These are phyloP conservation scores for Phlyctochytrium arcticum DNA, from an alignment of 192 early-diverging fungal genomes.

Conservation along the genomic window DNA sequence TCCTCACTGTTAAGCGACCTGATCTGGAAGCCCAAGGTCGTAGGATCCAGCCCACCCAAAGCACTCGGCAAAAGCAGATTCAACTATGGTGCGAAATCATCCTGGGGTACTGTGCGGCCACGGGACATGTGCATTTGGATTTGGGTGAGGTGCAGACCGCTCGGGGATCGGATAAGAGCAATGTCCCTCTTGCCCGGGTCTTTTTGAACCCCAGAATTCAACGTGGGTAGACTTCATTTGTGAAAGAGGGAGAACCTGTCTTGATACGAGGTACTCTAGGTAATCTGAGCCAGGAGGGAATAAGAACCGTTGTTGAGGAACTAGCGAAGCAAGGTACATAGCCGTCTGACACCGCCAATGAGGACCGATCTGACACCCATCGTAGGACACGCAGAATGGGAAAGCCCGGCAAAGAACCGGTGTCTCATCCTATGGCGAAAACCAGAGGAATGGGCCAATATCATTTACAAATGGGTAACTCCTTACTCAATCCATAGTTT, in stretches of 20 bases:
- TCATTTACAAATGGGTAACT: slow-evolving; percentile 79
- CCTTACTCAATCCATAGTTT: neutral
- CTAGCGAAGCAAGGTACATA: slow-evolving; percentile 25
- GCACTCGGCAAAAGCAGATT: slow-evolving; percentile 80
- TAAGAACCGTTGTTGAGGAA: slow-evolving; percentile 70
- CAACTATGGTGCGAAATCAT: slow-evolving; percentile 77
- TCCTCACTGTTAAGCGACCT: too few species aligned
- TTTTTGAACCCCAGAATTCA: slow-evolving; percentile 71
- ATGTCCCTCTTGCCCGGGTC: slow-evolving; percentile 22
- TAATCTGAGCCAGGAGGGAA: slow-evolving; percentile 53
- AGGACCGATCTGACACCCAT: neutral
- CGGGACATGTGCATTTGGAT: slow-evolving; percentile 12
- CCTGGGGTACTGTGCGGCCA: slow-evolving; percentile 63
- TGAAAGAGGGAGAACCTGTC: too few species aligned
- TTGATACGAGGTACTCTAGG: neutral
- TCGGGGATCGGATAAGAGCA: neutral
- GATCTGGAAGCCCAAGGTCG: too few species aligned
- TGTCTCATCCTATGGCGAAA: slow-evolving; percentile 83
- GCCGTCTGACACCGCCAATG: neutral
- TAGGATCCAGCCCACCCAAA: slow-evolving; percentile 66
- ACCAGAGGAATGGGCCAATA: slow-evolving; percentile 84
- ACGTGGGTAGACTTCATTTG: too few species aligned
- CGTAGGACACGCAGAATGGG: slow-evolving; percentile 37
- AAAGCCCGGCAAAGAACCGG: slow-evolving; percentile 39
- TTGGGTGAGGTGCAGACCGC: neutral